Evolutionary conservation across 495 filamentous ascomycete species (phyloP).

Genomic region (Podospora appendiculata): DNA sequence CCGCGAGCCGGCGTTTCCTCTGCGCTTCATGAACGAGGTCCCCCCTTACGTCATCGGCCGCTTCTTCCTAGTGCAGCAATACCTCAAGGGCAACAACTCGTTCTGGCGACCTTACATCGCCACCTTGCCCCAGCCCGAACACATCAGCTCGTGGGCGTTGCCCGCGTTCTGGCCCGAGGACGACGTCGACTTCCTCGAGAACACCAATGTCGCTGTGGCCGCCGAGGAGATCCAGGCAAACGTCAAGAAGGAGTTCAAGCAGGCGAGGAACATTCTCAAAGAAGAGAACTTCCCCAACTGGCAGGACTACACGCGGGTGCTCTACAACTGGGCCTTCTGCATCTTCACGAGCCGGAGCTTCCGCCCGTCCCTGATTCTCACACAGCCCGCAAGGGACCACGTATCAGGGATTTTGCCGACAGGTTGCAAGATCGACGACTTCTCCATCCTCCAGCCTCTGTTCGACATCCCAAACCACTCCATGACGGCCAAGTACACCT

Average conservation of each 20-base stretch:
- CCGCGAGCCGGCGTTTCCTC: conserved; percentile 22
- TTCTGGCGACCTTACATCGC: conserved; percentile 46
- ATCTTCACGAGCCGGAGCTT: conserved; percentile 50
- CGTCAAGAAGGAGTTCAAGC: conserved; percentile 35
- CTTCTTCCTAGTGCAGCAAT: conserved; percentile 41
- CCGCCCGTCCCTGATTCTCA: conserved; percentile 35
- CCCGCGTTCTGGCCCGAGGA: conserved; percentile 38
- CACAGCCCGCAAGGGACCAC: conserved; percentile 6
- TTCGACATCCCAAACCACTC: conserved; percentile 48
- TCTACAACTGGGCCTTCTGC: conserved; percentile 49
- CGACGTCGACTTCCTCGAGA: conserved; percentile 36
- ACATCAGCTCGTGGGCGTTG: conserved; percentile 27
- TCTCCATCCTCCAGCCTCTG: conserved; percentile 44
- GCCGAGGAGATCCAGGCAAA: conserved; percentile 35
- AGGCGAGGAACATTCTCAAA: conserved; percentile 31
- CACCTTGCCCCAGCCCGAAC: conserved; percentile 41
- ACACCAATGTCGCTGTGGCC: conserved; percentile 42
- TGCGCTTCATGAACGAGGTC: conserved; percentile 24
- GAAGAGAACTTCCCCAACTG: conserved; percentile 19
- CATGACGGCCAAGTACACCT: conserved; percentile 31
- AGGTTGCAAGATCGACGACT: conserved; percentile 33
- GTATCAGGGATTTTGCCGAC: conserved; percentile 6
- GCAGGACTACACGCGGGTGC: conserved; percentile 28
- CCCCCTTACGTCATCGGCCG: conserved; percentile 41
- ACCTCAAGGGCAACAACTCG: conserved; percentile 36